A percentile compares a stretch with the other conserved stretches of the same genome.
Evolutionary conservation across 495 filamentous ascomycete genomes (phyloP).

Genomic region (Neurospora cerealis): DNA sequence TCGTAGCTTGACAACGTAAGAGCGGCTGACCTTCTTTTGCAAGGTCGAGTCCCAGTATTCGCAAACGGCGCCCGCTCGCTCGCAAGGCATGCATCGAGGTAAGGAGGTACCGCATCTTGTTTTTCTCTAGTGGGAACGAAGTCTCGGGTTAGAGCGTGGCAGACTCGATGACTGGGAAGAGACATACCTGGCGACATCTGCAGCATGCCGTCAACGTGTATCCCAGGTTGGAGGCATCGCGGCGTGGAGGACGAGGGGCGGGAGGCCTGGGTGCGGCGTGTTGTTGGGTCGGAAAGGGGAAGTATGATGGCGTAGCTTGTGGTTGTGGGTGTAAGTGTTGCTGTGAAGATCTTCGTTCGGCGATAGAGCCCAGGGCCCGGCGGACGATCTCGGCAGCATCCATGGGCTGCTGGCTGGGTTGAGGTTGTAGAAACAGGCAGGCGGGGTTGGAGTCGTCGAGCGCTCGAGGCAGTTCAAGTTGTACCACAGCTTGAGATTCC

Average conservation of each 20-base stretch:
- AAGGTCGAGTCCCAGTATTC: conserved; percentile 88
- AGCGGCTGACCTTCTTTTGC: conserved; percentile 64
- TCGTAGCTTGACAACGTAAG: conserved; percentile 81
- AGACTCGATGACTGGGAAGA: not conserved
- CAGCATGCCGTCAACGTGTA: conserved; percentile 85
- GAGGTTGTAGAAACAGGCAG: not conserved
- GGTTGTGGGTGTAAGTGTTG: not conserved
- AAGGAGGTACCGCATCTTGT: conserved; percentile 87
- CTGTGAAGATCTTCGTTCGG: not conserved
- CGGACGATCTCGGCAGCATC: conserved; percentile 41
- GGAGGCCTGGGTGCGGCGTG: conserved; percentile 18
- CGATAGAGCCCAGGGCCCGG: conserved; percentile 36
- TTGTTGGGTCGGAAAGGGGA: conserved; percentile 22
- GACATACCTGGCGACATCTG: conserved; percentile 65
- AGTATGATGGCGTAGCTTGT: not conserved
- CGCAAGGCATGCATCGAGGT: conserved; percentile 85
- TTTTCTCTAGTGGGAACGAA: conserved; percentile 54
- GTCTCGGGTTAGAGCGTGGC: not conserved
- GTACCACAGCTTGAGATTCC: not conserved
- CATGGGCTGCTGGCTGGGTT: conserved; percentile 22
- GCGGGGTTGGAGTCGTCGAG: not conserved
- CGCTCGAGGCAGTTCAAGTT: not conserved
- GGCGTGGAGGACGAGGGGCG: conserved; percentile 16
- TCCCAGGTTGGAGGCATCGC: conserved; percentile 48
- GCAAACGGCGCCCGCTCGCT: conserved; percentile 77